phyloP scores from a whole-genome alignment of 2,329 filamentous ascomycete species.

The Fusarium oxysporum region DNA sequence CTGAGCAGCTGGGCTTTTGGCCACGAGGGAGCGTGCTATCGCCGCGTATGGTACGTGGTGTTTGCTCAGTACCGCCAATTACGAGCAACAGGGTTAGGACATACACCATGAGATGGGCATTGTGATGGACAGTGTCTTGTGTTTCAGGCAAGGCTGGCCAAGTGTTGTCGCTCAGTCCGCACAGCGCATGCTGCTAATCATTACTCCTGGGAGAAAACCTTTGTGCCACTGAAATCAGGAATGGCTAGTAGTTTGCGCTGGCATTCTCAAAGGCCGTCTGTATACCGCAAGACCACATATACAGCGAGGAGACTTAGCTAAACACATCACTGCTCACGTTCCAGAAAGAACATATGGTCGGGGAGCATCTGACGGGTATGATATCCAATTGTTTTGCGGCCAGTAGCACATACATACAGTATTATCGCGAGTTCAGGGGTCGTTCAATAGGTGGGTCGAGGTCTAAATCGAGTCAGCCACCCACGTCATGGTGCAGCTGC shows the following conservation, averaged over 20 bases:
- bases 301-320: background rate
- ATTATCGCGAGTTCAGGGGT: conserved; percentile 39
- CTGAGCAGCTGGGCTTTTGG: conserved; percentile 7
- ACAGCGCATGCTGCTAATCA: background rate
- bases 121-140: conserved; percentile 37
- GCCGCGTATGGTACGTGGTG: conserved; percentile 4
- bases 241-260: background rate
- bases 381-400: conserved; percentile 13
- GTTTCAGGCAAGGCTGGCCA: conserved; percentile 39
- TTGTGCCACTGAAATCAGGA: background rate
- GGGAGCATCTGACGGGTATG: conserved; percentile 21
- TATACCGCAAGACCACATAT: background rate
- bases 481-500: conserved; percentile 42
- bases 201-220: background rate
- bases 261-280: background rate
- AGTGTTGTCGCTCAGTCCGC: background rate
- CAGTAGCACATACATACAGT: conserved; percentile 7
- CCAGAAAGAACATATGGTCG: conserved; percentile 1
- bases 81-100: conserved; percentile 14
- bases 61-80: conserved; percentile 17
- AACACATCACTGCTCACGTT: background rate
- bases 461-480: conserved; percentile 33
- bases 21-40: conserved; percentile 25
- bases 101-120: conserved; percentile 18
- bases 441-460: conserved; percentile 7